Base-by-base conservation (phyloP, 2,329 filamentous ascomycete species). In the Cephalotrichum gorgonifer region DNA sequence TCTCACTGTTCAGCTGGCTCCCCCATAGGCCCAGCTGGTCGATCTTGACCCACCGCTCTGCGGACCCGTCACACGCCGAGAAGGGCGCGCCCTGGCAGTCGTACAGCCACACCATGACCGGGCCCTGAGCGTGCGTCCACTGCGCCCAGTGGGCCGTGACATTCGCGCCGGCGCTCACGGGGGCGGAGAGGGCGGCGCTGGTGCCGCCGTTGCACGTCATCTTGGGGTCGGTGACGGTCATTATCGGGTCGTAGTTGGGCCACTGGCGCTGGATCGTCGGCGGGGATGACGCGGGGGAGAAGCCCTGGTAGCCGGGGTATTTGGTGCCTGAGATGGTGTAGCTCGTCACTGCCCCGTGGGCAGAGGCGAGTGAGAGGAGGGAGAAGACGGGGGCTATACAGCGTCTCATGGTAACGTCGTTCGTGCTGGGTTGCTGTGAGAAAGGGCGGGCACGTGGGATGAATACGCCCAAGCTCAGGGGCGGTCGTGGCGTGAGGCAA, bases 41-140 rank as follows among this genome's bases (percentile, higher is more conserved):
- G 53, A 79, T 76, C 67, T 79, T 79, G 70, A 79, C 80, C 76
- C 76, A 80, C 48, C 67, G 66, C 55, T 71, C 67, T 27, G 70
- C 68, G 44, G 70, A 71, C 33, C 76, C 76, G 52, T 75, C 69
- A 57, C 74, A 78, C 31, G 65, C 60, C 12, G 60, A 61, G 59
- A 76, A 76, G n/a, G n/a, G n/a, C 45, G 65, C 68, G 31, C 66
- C 64, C 3, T 42, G n/a, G 49, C 66, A 66, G 60, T 67, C 59
- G 66, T 74, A 75, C 57, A 75, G 58, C 71, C 71, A 79, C 2
- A 80, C 76, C 68, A 79, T 75, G 38, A 80, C 73, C 15, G 76
- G 76, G 1, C 76, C 76, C 56, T 79, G 75, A 49, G 68, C 62
- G 57, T 79, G 76, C 1, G 76, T 79, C 76, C 76, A 79, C 58